Base-by-base conservation (phyloP, 345 rosid genomes). In the Citrus unshiu region DNA sequence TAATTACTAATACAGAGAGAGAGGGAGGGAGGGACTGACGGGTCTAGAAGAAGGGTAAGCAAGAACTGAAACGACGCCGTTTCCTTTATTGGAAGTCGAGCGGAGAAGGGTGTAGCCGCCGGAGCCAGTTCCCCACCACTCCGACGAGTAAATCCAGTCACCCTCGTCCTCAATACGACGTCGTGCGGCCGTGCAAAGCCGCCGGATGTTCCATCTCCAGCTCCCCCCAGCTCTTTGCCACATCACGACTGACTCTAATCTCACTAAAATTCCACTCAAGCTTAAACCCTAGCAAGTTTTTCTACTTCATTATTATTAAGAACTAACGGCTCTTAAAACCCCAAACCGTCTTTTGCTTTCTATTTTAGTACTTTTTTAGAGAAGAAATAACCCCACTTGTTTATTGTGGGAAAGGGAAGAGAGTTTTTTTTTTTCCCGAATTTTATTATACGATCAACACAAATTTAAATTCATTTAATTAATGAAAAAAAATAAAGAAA, bases 21-120 rank as follows among this genome's bases (percentile, higher is more conserved):
- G 16, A 43, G 51, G 10, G 46, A 54, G 58, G 67, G 46, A 70
- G 83, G 43, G 54, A 91, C 94, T 86, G 46, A 95, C 99, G 9
- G 99, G 99, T 65, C 79, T 85, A 37, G 99, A 95, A 79, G 91
- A 85, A 80, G 98, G 94, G 69, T 86, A 85, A 0, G 96, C 86
- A 30, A 88, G 81, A 32, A 95, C 96, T 0, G 99, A 95, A 58
- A 95, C 92, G 80, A 88, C 72, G 83, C 99, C 98, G 81, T 93
- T 93, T 60, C 98, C 99, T 34, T 85, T 39, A 9, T 25, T 78
- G 24, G 99, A 95, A 61, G 77, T 71, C 4, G 87, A 74, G 54
- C 88, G 92, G 79, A 92, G 76, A 69, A 93, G 83, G 5, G 87
- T 83, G 77, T 86, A 77, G 34, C 86, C 87, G 5, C 72, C 82